Evolutionary conservation across 108 stramenopile species (phyloP).

Genomic region (Skeletonema potamos): DNA sequence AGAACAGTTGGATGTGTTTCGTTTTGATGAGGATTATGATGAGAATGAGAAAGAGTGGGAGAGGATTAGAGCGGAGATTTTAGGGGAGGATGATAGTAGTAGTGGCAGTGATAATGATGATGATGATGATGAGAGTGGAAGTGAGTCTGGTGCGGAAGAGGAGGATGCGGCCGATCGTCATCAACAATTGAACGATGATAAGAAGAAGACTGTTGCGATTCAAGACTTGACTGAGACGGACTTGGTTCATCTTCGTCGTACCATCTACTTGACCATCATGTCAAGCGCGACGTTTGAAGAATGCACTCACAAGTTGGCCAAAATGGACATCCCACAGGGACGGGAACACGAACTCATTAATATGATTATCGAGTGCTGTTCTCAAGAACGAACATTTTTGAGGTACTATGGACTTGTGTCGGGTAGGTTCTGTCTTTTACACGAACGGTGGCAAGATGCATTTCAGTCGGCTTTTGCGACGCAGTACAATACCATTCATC

Average conservation of each 20-base stretch:
- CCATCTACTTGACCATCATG: slow-evolving; percentile 99
- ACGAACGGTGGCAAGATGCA: slow-evolving; percentile 86
- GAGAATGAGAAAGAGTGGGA: slow-evolving; percentile 91
- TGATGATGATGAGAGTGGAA: slow-evolving; percentile 50
- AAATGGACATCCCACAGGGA: slow-evolving; percentile 92
- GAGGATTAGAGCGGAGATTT: slow-evolving; percentile 86
- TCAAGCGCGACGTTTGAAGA: slow-evolving; percentile 98
- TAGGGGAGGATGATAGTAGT: slow-evolving; percentile 77
- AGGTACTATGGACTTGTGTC: slow-evolving; percentile 95
- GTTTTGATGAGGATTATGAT: slow-evolving; percentile 73
- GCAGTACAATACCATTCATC: slow-evolving; percentile 94
- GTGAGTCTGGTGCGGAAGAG: slow-evolving; percentile 57
- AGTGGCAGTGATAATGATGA: slow-evolving; percentile 48
- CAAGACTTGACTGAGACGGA: slow-evolving; percentile 90
- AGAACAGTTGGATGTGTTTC: slow-evolving; percentile 88
- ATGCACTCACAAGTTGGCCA: slow-evolving; percentile 96
- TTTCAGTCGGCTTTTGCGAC: slow-evolving; percentile 84
- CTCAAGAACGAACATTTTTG: slow-evolving; percentile 95
- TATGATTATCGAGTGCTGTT: slow-evolving; percentile 99
- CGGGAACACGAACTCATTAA: slow-evolving; percentile 87
- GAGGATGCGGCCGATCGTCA: slow-evolving; percentile 56
- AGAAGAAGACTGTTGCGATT: slow-evolving; percentile 53
- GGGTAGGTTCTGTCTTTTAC: slow-evolving; percentile 91
- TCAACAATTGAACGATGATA: slow-evolving; percentile 13
- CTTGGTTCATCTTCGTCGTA: slow-evolving; percentile 95